Base-by-base conservation (phyloP, 2,329 filamentous ascomycete species). In the Xylariaceae sp. region DNA sequence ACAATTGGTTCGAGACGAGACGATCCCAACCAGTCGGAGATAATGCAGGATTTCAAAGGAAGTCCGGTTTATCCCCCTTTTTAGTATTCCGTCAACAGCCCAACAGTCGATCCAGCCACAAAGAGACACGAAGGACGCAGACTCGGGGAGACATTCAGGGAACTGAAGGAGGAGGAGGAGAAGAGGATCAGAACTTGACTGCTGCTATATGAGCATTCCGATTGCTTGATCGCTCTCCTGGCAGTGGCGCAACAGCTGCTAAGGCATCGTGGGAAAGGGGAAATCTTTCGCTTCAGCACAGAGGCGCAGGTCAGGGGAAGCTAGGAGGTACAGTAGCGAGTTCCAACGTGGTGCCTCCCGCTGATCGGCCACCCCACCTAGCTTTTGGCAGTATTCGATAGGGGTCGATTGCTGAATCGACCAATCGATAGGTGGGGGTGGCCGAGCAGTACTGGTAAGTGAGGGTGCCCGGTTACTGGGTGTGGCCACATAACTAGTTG, bases 171-270 rank as follows among this genome's bases (percentile, higher is more conserved):
- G 17, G 5, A 18, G 47, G 30, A 6, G 9, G 47, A 51, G 34
- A 15, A 13, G 23, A 17, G 8, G 23, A 35, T 15, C 23, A 13
- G 6, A 51, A 15, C 49, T 37, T 34, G 4, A 35, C 49, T 23
- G 13, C 15, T 15, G 49, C 49, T 51, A 51, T 35, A 34, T 9
- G 30, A 11, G 5, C 49, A 51, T 51, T 13, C 34, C 7, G 49
- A n/a, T 35, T 5, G 51, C 23, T 15, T 10, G 53, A 18, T n/a
- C 23, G 30, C n/a, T 37, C 23, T 49, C 44, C 10, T 53, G 49
- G 45, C 10, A 54, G 30, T 48, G 44, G 53, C 76, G 76, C 62
- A 74, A 48, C 68, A 63, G 44, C 73, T 71, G 49, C 18, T 10
- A 34, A 23, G 49, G 18, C 34, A 30, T 51, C 49, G 49, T 51